These are phyloP conservation scores for Saxophila tyrrhenica DNA, from an alignment of 495 filamentous ascomycete genomes.

Conservation along the genomic window DNA sequence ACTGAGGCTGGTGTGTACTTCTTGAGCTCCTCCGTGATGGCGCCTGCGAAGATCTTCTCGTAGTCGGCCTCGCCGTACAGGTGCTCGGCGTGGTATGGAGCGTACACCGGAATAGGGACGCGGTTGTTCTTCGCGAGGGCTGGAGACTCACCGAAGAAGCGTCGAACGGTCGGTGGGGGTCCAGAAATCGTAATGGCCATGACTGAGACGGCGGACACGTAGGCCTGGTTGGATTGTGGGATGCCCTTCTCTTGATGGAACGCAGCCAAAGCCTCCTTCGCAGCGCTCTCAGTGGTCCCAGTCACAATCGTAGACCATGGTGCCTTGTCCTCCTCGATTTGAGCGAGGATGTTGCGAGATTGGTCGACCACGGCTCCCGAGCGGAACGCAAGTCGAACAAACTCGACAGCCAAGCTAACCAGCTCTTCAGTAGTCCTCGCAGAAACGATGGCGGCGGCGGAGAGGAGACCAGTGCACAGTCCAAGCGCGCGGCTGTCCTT, in stretches of 20 bases:
- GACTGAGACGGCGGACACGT: slow-evolving; percentile 61
- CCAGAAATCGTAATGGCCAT: slow-evolving; percentile 67
- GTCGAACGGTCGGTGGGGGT: slow-evolving; percentile 52
- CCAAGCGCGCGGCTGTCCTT: slow-evolving; percentile 43
- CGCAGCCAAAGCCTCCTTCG: slow-evolving; percentile 34
- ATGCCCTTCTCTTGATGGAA: slow-evolving; percentile 49
- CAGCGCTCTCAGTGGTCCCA: slow-evolving; percentile 34
- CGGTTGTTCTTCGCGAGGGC: slow-evolving; percentile 45
- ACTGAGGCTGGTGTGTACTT: slow-evolving; percentile 21
- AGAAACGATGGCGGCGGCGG: slow-evolving; percentile 58
- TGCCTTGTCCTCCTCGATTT: slow-evolving; percentile 37
- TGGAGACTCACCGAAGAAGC: slow-evolving; percentile 43
- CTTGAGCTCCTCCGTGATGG: slow-evolving; percentile 32
- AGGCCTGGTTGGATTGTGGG: slow-evolving; percentile 50
- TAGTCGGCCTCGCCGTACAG: slow-evolving; percentile 52
- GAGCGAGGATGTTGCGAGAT: slow-evolving; percentile 39
- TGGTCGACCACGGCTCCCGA: slow-evolving; percentile 50
- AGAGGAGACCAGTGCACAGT: slow-evolving; percentile 63
- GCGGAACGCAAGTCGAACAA: slow-evolving; percentile 62
- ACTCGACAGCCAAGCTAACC: slow-evolving; percentile 55
- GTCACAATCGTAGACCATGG: slow-evolving; percentile 48
- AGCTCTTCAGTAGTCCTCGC: slow-evolving; percentile 57
- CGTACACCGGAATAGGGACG: slow-evolving; percentile 58
- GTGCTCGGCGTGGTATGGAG: slow-evolving; percentile 71
- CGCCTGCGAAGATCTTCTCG: slow-evolving; percentile 43